Conservation (phyloP, 1,139 yeast species). For the Citeromyces hawaiiensis region DNA sequence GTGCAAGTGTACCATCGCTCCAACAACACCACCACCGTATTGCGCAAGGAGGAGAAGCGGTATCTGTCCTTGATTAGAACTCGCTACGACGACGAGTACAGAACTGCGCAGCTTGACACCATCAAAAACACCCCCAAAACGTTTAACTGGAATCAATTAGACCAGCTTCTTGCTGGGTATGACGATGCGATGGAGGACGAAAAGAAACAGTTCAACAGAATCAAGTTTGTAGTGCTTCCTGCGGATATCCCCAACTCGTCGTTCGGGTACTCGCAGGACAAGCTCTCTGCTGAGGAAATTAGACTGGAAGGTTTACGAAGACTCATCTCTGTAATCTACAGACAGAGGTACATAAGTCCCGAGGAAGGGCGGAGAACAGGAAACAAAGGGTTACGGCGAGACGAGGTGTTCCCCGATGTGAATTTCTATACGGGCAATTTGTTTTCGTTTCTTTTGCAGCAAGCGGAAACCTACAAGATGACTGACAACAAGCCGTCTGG, state of each 20-base stretch:
- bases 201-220: conserved; percentile 45
- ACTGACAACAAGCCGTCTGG: conserved; percentile 8
- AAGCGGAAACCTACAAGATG: conserved; percentile 13
- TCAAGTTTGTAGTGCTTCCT: conserved; percentile 79
- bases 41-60: conserved; percentile 10
- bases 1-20: conserved; percentile 56
- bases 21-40: conserved; percentile 15
- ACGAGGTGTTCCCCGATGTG: conserved; percentile 58
- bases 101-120: conserved; percentile 45
- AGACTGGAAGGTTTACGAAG: conserved; percentile 77
- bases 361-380: conserved; percentile 23
- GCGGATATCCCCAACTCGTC: conserved; percentile 52
- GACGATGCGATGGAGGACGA: conserved; percentile 51
- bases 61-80: conserved; percentile 60
- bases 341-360: conserved; percentile 35
- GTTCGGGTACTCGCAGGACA: conserved; percentile 34
- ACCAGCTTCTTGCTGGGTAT: conserved; percentile 83
- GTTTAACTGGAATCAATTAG: conserved; percentile 85
- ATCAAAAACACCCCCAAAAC: conserved; percentile 36
- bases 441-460: conserved; percentile 50
- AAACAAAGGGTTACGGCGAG: conserved; percentile 15
- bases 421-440: conserved; percentile 81
- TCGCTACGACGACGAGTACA: conserved; percentile 57
- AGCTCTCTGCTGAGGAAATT: conserved; percentile 66
- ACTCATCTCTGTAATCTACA: conserved; percentile 53